phyloP scores from a whole-genome alignment of 2,329 filamentous ascomycete species.

The Penicillium sp. region DNA sequence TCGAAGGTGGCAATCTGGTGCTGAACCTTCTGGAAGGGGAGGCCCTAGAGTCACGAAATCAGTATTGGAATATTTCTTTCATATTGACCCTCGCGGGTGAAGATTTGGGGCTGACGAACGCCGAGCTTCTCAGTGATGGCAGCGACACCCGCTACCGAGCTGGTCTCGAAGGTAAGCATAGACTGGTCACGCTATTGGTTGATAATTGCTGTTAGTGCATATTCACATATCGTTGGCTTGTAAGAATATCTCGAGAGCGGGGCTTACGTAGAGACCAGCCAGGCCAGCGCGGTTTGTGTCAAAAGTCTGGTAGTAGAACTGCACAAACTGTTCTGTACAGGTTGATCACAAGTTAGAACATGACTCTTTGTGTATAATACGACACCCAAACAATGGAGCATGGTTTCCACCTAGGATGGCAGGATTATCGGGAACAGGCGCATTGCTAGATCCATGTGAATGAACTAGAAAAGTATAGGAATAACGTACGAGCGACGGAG shows the following conservation, averaged over 20 bases:
- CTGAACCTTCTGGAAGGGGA: slow-evolving; percentile 78
- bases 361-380: not conserved
- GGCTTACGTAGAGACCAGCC: slow-evolving; percentile 73
- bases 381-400: not conserved
- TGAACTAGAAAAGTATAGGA: not conserved
- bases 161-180: slow-evolving; percentile 89
- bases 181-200: slow-evolving; percentile 68
- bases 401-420: slow-evolving; percentile 2
- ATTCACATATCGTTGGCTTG: not conserved
- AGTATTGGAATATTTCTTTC: not conserved
- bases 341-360: slow-evolving; percentile 19
- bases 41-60: slow-evolving; percentile 49
- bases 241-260: not conserved
- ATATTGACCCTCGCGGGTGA: not conserved
- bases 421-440: slow-evolving; percentile 8
- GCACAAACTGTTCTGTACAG: slow-evolving; percentile 73
- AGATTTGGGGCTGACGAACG: slow-evolving; percentile 51
- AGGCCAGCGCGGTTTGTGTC: slow-evolving; percentile 67
- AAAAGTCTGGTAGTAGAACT: slow-evolving; percentile 89
- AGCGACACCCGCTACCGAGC: slow-evolving; percentile 60
- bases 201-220: slow-evolving; percentile 8
- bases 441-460: not conserved
- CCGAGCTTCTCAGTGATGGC: slow-evolving; percentile 76
- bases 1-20: slow-evolving; percentile 77
- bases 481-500: slow-evolving; percentile 40